Base-by-base conservation (phyloP, 495 filamentous ascomycete genomes). In the Daldinia bambusicola region DNA sequence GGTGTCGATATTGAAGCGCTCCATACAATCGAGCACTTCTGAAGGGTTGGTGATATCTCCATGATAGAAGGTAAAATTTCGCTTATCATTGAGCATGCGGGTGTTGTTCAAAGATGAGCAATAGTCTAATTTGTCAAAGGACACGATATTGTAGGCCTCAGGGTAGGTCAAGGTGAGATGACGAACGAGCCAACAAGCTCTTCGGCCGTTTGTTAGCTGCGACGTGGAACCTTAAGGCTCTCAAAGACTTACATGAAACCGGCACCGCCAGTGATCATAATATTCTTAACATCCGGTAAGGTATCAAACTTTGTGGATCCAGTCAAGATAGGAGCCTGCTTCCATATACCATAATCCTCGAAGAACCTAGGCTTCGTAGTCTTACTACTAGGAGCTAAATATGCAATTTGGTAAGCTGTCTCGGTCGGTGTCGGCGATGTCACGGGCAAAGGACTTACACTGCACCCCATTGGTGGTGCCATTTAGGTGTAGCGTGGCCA, bases 91-190 rank as follows among this genome's bases (percentile, higher is more conserved):
- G 26, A 93, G 83, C 36, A 79, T 79, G 4, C 85, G 80, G 12
- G 89, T 90, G 78, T 93, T 93, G 78, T 90, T 89, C 70, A 92
- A 79, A 9, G 89, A 91, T 13, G 91, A 83, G 77, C 88, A 90
- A 78, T 91, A 90, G 74, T 92, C 90, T 50, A 93, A 82, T 77
- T 92, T 93, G 79, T 93, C 91, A 70, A 92, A 91, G 14, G 89
- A 92, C 41, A 93, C 78, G 63, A 93, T 85, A 63, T 89, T 90
- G 82, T 93, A 93, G 74, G 85, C 82, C 51, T 89, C 73, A 0
- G 88, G 83, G 69, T 93, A 93, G 12, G 86, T 89, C 48, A 89
- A 76, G 18, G 85, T 85, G 62, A 93, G 81, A 76, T 92, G 90
- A 50, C 90, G 87, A 53, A 89, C 88, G 30, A 93, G 80, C 91